Evolutionary conservation across 495 filamentous ascomycete species (phyloP).

Genomic region (Chlorociboria aeruginascens): DNA sequence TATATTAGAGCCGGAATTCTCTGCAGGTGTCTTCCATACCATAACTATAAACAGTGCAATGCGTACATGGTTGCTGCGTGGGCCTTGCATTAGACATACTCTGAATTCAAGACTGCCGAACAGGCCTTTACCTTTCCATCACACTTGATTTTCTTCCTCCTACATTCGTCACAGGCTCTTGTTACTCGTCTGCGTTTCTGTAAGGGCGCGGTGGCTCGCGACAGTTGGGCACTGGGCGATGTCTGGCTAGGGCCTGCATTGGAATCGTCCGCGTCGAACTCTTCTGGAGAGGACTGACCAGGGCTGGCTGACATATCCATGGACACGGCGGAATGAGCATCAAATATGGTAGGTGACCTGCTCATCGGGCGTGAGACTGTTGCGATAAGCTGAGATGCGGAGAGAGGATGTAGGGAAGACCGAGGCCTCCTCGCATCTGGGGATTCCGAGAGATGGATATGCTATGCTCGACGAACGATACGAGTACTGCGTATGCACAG

Average conservation of each 20-base stretch:
- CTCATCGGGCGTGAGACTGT: too few species aligned
- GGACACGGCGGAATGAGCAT: neutral
- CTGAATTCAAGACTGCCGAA: neutral
- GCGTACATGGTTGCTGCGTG: conserved; percentile 71
- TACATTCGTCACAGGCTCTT: conserved; percentile 89
- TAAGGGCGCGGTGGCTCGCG: conserved; percentile 34
- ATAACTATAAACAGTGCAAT: conserved; percentile 97
- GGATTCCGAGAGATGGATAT: too few species aligned
- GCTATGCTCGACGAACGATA: too few species aligned
- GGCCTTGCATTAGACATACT: conserved; percentile 48
- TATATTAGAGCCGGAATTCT: neutral
- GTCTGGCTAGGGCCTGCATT: conserved; percentile 2
- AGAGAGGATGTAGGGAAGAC: too few species aligned
- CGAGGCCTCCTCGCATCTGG: too few species aligned
- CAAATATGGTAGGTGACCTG: conserved; percentile 5
- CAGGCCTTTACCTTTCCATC: neutral
- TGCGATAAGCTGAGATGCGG: too few species aligned
- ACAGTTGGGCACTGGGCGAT: conserved; percentile 9
- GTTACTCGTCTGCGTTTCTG: conserved; percentile 87
- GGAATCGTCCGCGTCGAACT: conserved; percentile 16
- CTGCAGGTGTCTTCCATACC: conserved; percentile 44
- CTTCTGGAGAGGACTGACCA: conserved; percentile 17
- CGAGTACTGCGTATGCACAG: too few species aligned
- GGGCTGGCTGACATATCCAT: conserved; percentile 5
- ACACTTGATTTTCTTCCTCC: conserved; percentile 88